These are phyloP conservation scores for Cardamine chenopodiifolia DNA, from an alignment of 345 rosid genomes.

Conservation along the genomic window DNA sequence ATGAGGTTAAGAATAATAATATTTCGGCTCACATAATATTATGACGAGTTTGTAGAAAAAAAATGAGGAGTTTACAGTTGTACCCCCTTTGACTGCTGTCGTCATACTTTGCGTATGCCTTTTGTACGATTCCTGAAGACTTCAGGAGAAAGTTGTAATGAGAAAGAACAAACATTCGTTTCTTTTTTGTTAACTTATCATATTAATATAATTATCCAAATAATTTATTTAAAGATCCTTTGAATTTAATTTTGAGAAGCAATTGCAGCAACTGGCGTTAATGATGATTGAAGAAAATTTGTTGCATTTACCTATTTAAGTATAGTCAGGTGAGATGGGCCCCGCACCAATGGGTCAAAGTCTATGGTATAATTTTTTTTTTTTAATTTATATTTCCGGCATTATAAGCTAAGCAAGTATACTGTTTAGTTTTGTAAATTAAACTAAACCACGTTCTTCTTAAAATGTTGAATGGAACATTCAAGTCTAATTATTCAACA, in stretches of 20 bases:
- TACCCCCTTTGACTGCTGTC: constrained; percentile 25
- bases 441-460: no score
- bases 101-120: constrained; percentile 22
- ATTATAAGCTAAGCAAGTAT: no score
- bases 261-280: neutral
- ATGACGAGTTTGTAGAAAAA: neutral
- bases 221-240: neutral
- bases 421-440: no score
- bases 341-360: neutral
- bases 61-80: constrained; percentile 18
- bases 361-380: no score
- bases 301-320: neutral
- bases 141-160: constrained; percentile 29
- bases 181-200: neutral
- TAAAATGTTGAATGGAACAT: no score
- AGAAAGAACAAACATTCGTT: neutral
- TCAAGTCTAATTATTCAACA: no score
- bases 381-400: no score
- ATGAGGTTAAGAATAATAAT: no score
- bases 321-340: constrained; percentile 1
- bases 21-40: neutral
- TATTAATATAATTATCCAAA: neutral
- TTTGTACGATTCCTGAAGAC: constrained; percentile 15
- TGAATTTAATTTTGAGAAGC: neutral
- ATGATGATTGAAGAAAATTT: neutral